Evolutionary conservation across 2,329 filamentous ascomycete genomes (phyloP), one percentile per base, ranked within the genome.

Genomic region (Epichloe gansuensis): DNA sequence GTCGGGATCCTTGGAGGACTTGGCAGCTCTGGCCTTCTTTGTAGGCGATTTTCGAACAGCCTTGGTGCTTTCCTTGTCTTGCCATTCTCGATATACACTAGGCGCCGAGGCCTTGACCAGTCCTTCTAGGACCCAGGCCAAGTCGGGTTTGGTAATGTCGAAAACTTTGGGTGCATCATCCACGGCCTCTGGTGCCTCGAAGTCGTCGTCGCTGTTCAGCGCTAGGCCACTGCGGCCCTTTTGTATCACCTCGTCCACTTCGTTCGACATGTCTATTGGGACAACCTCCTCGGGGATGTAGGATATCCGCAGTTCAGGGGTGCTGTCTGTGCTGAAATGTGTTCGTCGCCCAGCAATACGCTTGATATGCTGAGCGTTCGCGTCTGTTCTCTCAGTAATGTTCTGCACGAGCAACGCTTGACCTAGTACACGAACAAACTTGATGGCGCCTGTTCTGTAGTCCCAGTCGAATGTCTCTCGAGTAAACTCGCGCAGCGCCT

Each of bases 401-500:
- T 77, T 81, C 54, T 77, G 79, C 13, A 81, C 74, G 3, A 97
- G 71, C 1, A 97, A 69, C 7, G 84, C 82, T 11, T 89, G 87
- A 0, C 89, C 85, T 11, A 97, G 71, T 31, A 87, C 84, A 13
- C 84, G 80, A 31, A 95, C 82, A 55, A 95, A 87, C 62, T 95
- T 95, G 61, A 85, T 79, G 15, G 90, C 89, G 0, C 90, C 91
- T 49, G 77, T 76, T 31, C 82, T 78, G 59, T 82, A 85, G 4
- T 77, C 80, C 93, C 93, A 98, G 54, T 90, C 89, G 58, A 98
- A 94, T 0, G 84, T 84, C 56, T 94, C 83, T 1, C 77, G 76
- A 0, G 84, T 78, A 63, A 95, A 96, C 13, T 77, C 74, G 38
- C 91, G 78, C 38, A 98, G 68, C 0, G 78, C 81, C 4, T 64